Base-by-base conservation (phyloP, 2,329 filamentous ascomycete species). In the Epichloe uncinata region DNA sequence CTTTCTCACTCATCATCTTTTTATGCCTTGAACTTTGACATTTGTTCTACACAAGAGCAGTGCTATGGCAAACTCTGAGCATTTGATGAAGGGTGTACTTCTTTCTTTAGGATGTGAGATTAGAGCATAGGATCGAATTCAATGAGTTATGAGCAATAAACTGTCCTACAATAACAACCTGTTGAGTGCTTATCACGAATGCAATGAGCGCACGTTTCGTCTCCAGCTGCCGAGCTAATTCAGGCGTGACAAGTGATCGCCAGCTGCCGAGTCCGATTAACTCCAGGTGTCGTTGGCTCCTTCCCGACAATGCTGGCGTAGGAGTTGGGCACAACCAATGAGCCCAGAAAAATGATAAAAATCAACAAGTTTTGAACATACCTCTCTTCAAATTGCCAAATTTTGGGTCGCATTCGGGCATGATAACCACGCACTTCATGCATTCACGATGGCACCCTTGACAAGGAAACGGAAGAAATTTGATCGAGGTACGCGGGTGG, bases 391-490 rank as follows among this genome's bases (percentile, higher is more conserved):
- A 35, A 16, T n/a, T 36, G 26, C 9, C 30, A 9, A 45, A 2
- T 30, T 36, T 4, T 8, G 35, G 7, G 5, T 12, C 4, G 16
- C n/a, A 35, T 33, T 38, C 5, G 11, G 16, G 37, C 11, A 22
- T 18, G 4, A 41, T 3, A 34, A 3, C 20, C 26, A 41, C 8
- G 16, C 40, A 16, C 6, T 42, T 34, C 35, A n/a, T 9, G 7
- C 36, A 37, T 33, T 12, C 26, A 30, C 16, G 4, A 66, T 66
- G 63, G 55, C 62, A 5, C 56, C 59, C 13, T 52, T 45, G 45
- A 57, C 57, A 12, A 52, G 58, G n/a, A 64, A 62, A 41, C 59
- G 60, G 50, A 63, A 56, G 30, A 42, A 38, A 6, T 55, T 56
- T 5, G 49, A 45, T 15, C 55, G 51, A 5, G 60, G 63, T 60